Evolutionary conservation across 305 asterid species (phyloP).

Genomic region (Euphrasia arctica): DNA sequence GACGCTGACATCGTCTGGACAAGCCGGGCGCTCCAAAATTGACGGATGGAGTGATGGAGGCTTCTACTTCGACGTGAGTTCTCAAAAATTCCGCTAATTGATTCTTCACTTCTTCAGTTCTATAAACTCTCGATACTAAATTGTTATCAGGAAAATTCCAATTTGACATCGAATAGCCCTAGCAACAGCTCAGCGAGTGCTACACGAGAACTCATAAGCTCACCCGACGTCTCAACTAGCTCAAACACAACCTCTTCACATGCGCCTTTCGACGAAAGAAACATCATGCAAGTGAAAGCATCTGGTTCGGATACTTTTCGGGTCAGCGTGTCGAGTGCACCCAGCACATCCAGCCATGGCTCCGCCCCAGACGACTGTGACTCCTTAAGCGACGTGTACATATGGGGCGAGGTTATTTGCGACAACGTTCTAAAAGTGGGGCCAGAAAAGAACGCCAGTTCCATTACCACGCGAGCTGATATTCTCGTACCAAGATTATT

Average conservation of each 20-base stretch:
- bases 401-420: conserved; percentile 98
- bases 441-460: conserved; percentile 67
- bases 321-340: conserved; percentile 97
- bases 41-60: conserved; percentile 97
- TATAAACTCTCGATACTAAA: conserved; percentile 12
- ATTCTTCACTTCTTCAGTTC: conserved; percentile 18
- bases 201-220: conserved; percentile 55
- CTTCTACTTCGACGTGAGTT: conserved; percentile 71
- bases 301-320: conserved; percentile 86
- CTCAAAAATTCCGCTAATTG: conserved; percentile 10
- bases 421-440: conserved; percentile 75
- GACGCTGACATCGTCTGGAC: conserved; percentile 77
- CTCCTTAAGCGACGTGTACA: conserved; percentile 86
- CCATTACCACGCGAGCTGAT: conserved; percentile 65
- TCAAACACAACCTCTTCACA: conserved; percentile 63
- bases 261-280: conserved; percentile 74
- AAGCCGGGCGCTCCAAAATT: conserved; percentile 91
- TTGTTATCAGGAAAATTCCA: conserved; percentile 59
- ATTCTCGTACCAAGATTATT: conserved; percentile 83
- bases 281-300: conserved; percentile 74
- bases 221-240: conserved; percentile 67
- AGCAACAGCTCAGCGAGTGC: conserved; percentile 78
- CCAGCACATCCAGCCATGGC: conserved; percentile 98
- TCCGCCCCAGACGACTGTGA: conserved; percentile 95
- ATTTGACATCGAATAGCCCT: conserved; percentile 72